Conservation (phyloP, 208 protist genomes). For the Lotmaria passim region DNA sequence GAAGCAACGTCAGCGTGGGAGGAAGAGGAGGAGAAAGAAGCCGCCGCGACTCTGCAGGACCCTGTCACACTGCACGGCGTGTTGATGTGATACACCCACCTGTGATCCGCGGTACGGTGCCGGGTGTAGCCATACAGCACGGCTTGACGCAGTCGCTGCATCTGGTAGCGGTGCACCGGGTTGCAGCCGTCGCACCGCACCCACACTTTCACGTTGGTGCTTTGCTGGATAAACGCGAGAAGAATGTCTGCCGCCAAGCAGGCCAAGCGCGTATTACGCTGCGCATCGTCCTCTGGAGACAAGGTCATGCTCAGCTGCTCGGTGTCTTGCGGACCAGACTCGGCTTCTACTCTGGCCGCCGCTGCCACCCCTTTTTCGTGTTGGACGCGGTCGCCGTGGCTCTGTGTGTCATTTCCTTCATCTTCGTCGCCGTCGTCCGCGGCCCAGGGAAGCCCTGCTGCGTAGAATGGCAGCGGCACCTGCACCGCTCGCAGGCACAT, state of each 20-base stretch:
- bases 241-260: constrained; percentile 50
- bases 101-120: not conserved
- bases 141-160: constrained; percentile 54
- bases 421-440: constrained; percentile 15
- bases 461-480: constrained; percentile 66
- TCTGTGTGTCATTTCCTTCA: constrained; percentile 9
- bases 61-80: constrained; percentile 19
- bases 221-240: constrained; percentile 35
- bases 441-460: not conserved
- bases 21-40: not conserved
- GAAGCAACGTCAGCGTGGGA: too few species aligned
- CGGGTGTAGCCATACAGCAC: constrained; percentile 60
- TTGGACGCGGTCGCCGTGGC: too few species aligned
- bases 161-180: constrained; percentile 49
- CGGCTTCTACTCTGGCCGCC: not conserved
- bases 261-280: constrained; percentile 39
- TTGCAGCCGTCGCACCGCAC: constrained; percentile 71
- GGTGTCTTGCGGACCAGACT: not conserved
- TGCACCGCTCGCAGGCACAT: constrained; percentile 69
- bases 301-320: not conserved
- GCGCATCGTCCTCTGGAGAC: constrained; percentile 9
- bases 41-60: not conserved
- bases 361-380: too few species aligned
- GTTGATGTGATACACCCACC: constrained; percentile 21
- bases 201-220: constrained; percentile 60